These are phyloP conservation scores for Protomyces macrosporus DNA, from an alignment of 1,139 yeast genomes.

Conservation along the genomic window DNA sequence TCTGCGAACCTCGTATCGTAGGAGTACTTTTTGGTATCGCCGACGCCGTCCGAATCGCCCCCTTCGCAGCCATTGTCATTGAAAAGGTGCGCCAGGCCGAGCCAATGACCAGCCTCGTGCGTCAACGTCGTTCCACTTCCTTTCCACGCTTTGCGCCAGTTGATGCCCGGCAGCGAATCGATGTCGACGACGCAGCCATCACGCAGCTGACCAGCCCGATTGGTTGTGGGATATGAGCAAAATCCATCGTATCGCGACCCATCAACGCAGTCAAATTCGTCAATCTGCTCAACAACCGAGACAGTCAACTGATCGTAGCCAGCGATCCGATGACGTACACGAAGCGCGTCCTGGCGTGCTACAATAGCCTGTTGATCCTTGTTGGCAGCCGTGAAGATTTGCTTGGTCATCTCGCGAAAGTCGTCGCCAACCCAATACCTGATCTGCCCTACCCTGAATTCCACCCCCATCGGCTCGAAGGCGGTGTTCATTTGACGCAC, in stretches of 20 bases:
- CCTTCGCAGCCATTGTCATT: neutral
- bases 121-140: neutral
- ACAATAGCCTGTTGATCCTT: neutral
- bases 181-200: neutral
- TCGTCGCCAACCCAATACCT: neutral
- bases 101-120: neutral
- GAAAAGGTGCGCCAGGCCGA: neutral
- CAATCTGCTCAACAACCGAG: neutral
- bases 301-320: neutral
- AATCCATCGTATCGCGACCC: neutral
- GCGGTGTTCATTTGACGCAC: neutral
- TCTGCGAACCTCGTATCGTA: neutral
- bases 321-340: neutral
- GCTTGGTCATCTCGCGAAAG: neutral
- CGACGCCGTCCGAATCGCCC: neutral
- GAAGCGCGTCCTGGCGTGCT: neutral
- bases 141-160: neutral
- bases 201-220: neutral
- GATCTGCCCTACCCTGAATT: neutral
- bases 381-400: neutral
- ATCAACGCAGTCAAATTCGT: neutral
- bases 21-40: neutral
- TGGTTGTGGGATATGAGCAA: neutral
- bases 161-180: neutral
- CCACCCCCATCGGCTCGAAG: neutral